phyloP scores from a whole-genome alignment of 2,329 filamentous ascomycete genomes.

The Teratosphaeria nubilosa region DNA sequence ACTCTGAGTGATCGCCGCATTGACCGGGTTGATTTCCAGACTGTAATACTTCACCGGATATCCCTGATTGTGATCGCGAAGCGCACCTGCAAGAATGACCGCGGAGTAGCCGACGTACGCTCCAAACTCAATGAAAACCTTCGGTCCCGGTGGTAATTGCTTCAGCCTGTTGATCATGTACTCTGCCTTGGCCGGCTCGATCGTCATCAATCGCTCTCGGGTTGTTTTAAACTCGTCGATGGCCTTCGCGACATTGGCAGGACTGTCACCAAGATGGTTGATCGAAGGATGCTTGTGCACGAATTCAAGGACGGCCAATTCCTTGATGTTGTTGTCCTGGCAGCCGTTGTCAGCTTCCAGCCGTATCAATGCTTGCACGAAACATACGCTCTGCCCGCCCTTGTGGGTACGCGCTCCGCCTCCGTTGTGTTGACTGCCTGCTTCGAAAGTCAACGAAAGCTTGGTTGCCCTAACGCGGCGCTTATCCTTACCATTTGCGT shows the following conservation, averaged over 20 bases:
- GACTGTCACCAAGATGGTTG: background rate
- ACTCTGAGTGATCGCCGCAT: slow-evolving; percentile 24
- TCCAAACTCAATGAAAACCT: slow-evolving; percentile 27
- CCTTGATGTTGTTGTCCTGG: background rate
- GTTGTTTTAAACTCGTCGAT: background rate
- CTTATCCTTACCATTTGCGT: background rate
- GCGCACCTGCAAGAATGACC: slow-evolving; percentile 19
- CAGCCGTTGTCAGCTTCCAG: background rate
- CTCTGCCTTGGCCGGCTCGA: background rate
- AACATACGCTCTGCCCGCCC: background rate
- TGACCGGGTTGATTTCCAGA: slow-evolving; percentile 26
- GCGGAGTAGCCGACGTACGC: slow-evolving; percentile 30
- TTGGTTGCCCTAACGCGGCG: background rate
- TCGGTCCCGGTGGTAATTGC: slow-evolving; percentile 13
- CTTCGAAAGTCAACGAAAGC: background rate
- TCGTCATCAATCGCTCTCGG: background rate
- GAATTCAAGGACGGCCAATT: background rate
- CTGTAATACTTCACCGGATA: slow-evolving; percentile 25
- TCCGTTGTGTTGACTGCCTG: background rate
- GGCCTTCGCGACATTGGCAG: background rate
- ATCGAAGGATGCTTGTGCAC: background rate
- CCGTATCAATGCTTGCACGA: background rate
- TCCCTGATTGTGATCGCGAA: slow-evolving; percentile 2
- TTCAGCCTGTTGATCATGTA: background rate
- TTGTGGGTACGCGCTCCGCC: background rate